A percentile compares a stretch with the other conserved stretches of the same genome.
Evolutionary conservation across 768 basidiomycete species (phyloP).

Genomic region (Russula olivacea): DNA sequence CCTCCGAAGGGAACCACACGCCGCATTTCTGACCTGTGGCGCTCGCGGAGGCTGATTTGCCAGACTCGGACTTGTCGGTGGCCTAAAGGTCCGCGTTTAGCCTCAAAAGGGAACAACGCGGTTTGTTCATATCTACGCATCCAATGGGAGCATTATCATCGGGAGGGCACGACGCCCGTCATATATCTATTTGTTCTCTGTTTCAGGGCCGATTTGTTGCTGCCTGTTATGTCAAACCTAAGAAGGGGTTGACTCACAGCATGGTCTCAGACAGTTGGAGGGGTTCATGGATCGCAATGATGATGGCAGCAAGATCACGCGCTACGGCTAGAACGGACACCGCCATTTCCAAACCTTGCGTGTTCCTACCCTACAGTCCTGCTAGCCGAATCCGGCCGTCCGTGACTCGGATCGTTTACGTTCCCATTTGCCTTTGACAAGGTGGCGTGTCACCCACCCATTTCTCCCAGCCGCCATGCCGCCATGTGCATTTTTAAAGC

Average conservation of each 20-base stretch:
- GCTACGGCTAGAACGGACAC: constrained; percentile 23
- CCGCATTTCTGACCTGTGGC: constrained; percentile 17
- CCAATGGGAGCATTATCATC: constrained; percentile 9
- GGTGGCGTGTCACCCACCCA: constrained; percentile 13
- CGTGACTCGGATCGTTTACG: constrained; percentile 25
- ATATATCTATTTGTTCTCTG: constrained; percentile 5
- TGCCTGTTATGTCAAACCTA: constrained; percentile 22
- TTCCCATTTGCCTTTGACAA: constrained; percentile 14
- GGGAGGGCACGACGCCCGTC: constrained; percentile 10
- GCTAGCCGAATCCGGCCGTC: constrained; percentile 20
- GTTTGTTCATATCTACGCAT: constrained; percentile 11
- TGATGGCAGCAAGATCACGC: constrained; percentile 16
- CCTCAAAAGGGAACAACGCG: neutral
- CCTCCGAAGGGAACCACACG: constrained; percentile 6
- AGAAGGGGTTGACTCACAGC: constrained; percentile 18
- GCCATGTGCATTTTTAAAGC: constrained; percentile 14
- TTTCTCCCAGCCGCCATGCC: constrained; percentile 3
- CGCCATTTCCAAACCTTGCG: constrained; percentile 19
- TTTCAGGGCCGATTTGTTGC: constrained; percentile 21
- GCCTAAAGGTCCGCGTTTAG: constrained; percentile 3
- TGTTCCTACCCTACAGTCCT: constrained; percentile 16
- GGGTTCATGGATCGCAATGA: constrained; percentile 14
- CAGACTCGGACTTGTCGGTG: constrained; percentile 20
- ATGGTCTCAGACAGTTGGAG: constrained; percentile 13
- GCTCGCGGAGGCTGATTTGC: constrained; percentile 15